Conservation (phyloP, 2,329 filamentous ascomycete genomes). For the Pyrenophora graminea region DNA sequence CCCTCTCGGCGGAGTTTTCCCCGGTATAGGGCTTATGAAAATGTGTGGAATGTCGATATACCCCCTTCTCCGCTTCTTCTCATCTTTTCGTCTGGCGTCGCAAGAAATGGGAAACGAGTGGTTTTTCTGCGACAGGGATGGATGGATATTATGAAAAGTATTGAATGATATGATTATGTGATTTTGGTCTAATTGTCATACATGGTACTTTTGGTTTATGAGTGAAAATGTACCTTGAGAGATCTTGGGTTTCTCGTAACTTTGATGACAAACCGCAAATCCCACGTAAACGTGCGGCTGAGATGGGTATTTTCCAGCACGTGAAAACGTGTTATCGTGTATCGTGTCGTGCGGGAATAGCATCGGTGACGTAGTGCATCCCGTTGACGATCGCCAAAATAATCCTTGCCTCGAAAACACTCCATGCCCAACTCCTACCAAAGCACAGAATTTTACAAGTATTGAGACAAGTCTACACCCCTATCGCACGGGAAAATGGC, state of each 20-base stretch:
- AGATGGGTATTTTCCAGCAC: neutral
- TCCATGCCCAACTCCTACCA: neutral
- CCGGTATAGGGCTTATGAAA: neutral
- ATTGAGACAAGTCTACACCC: neutral
- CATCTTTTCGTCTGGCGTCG: neutral
- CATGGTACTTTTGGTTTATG: no score
- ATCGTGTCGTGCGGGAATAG: neutral
- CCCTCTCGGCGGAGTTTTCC: neutral
- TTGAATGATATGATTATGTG: no score
- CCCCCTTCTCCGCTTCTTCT: conserved; percentile 1
- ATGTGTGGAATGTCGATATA: conserved; percentile 3
- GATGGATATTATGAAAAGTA: no score
- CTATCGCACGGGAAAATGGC: conserved; percentile 29
- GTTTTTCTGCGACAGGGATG: no score
- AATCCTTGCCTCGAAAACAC: neutral
- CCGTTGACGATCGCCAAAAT: neutral
- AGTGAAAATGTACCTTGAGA: no score
- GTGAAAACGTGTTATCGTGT: neutral
- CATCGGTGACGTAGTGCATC: conserved; percentile 6
- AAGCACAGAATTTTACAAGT: neutral
- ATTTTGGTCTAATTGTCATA: no score
- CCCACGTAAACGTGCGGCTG: no score
- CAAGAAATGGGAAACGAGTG: no score
- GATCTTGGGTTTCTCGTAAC: no score
- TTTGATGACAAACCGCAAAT: no score